These are phyloP conservation scores for Nadsonia fulvescens DNA, from an alignment of 805 yeast genomes.

Conservation along the genomic window DNA sequence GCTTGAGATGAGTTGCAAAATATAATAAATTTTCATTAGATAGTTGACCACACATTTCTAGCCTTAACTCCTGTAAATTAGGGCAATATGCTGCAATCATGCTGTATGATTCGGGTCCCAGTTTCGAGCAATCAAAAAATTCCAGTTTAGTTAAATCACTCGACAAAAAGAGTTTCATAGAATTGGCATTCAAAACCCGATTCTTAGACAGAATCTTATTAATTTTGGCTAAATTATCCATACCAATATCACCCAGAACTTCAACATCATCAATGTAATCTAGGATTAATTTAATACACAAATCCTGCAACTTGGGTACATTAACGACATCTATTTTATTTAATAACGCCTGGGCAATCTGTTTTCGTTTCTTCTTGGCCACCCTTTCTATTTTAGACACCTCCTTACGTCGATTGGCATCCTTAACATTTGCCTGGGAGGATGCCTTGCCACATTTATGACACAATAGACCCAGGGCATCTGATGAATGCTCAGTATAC, in stretches of 20 bases:
- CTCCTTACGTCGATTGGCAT: conserved; percentile 30
- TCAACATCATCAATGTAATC: conserved; percentile 58
- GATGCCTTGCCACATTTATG: conserved; percentile 36
- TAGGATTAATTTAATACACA: conserved; percentile 54
- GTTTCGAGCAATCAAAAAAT: conserved; percentile 84
- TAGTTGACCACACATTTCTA: conserved; percentile 87
- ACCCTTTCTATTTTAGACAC: conserved; percentile 24
- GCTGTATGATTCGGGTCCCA: conserved; percentile 45
- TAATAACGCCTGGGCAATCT: conserved; percentile 67
- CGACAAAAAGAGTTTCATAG: conserved; percentile 56
- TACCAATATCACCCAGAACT: conserved; percentile 74
- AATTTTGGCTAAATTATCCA: conserved; percentile 48
- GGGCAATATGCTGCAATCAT: conserved; percentile 71
- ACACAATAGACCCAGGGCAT: conserved; percentile 36
- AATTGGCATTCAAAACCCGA: conserved; percentile 55
- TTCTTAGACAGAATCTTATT: conserved; percentile 65
- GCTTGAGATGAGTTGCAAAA: conserved; percentile 36
- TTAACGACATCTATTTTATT: conserved; percentile 46
- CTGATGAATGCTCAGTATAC: conserved; percentile 32
- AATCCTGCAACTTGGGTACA: conserved; percentile 56
- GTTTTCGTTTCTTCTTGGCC: conserved; percentile 41
- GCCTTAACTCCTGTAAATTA: conserved; percentile 38
- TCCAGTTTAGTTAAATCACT: conserved; percentile 39
- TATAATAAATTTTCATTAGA: conserved; percentile 59
- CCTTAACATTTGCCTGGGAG: too few relatives aligned